Evolutionary conservation across 768 basidiomycete genomes (phyloP).

Genomic region (Psilocybe tampanensis): DNA sequence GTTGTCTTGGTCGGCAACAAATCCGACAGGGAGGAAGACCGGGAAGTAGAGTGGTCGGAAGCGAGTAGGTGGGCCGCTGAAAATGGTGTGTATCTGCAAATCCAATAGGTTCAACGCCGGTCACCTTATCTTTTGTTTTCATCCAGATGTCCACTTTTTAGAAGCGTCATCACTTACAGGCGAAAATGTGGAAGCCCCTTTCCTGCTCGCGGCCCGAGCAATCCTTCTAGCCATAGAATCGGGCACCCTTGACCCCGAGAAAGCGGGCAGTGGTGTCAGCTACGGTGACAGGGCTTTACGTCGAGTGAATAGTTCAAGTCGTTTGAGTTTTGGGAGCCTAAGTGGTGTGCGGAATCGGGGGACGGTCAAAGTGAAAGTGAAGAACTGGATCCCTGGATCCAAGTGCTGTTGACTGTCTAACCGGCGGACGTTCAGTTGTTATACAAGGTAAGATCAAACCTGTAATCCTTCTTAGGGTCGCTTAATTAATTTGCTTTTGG

Average conservation of each 20-base stretch:
- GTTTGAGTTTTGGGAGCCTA: conserved; percentile 83
- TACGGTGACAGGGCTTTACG: conserved; percentile 94
- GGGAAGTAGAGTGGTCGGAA: conserved; percentile 95
- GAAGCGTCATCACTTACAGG: conserved; percentile 92
- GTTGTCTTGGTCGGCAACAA: conserved; percentile 94
- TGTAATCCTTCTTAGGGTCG: neutral
- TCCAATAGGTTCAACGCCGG: neutral
- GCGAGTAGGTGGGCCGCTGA: conserved; percentile 96
- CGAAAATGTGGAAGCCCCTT: conserved; percentile 94
- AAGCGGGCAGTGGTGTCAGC: conserved; percentile 92
- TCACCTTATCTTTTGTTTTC: conserved; percentile 11
- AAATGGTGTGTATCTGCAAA: conserved; percentile 62
- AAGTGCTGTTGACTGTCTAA: conserved; percentile 61
- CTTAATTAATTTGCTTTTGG: neutral
- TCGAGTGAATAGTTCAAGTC: conserved; percentile 89
- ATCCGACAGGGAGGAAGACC: conserved; percentile 89
- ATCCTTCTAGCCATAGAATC: conserved; percentile 92
- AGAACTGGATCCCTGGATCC: conserved; percentile 63
- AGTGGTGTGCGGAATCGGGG: conserved; percentile 66
- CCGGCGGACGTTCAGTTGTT: neutral
- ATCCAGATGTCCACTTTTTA: conserved; percentile 85
- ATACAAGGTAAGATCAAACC: neutral
- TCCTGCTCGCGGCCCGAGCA: conserved; percentile 82
- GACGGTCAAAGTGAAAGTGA: conserved; percentile 61
- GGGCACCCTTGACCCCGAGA: conserved; percentile 89